A percentile compares a stretch with the other conserved stretches of the same genome.
Conservation (phyloP, 225 moss, liverwort and hornwort genomes). For the Thuidium tamariscinum region DNA sequence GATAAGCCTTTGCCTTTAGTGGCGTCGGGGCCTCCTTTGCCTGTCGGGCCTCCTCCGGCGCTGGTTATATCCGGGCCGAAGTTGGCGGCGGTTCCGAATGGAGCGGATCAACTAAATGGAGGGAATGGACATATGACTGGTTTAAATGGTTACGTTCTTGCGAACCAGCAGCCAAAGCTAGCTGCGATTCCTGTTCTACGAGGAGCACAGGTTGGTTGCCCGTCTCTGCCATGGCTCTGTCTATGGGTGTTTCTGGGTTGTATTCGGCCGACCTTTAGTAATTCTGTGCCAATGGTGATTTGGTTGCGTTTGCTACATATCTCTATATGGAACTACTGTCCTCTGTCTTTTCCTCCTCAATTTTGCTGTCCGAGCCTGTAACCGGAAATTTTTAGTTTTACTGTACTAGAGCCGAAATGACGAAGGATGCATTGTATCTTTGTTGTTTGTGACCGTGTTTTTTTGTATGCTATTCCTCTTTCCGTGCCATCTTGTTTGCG, state of each 20-base stretch:
- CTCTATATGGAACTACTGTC: background rate
- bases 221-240: background rate
- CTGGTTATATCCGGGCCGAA: conserved; percentile 48
- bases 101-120: conserved; percentile 46
- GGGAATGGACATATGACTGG: conserved; percentile 53
- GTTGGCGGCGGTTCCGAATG: conserved; percentile 65
- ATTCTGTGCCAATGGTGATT: background rate
- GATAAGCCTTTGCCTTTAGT: conserved; percentile 68
- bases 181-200: conserved; percentile 78
- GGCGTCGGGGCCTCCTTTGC: conserved; percentile 49
- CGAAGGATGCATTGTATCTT: background rate
- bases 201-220: conserved; percentile 53
- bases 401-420: background rate
- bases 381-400: background rate
- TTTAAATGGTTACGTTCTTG: conserved; percentile 29
- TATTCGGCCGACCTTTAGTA: background rate
- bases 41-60: conserved; percentile 57
- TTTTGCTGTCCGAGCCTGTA: background rate
- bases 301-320: too few relatives aligned
- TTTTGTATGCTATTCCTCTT: background rate
- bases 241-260: background rate
- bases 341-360: background rate
- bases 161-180: conserved; percentile 77
- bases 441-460: too few relatives aligned
- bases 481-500: too few relatives aligned